phyloP scores from a whole-genome alignment of 306 rosid genomes.

The Lagenaria siceraria region DNA sequence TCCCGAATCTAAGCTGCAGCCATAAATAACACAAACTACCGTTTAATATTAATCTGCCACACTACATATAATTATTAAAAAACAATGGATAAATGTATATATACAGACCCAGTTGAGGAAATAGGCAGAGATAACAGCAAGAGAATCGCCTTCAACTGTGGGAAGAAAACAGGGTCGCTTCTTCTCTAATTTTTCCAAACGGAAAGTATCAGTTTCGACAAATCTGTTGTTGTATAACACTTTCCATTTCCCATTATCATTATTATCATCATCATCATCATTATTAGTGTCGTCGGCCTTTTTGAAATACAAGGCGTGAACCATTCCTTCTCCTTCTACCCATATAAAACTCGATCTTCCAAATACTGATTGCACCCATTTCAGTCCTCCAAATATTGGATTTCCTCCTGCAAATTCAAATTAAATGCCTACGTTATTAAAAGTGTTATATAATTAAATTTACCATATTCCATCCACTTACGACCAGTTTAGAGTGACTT shows the following conservation, averaged over 20 bases:
- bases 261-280: no score
- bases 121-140: constrained; percentile 35
- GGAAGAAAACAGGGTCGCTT: constrained; percentile 56
- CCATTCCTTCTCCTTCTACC: constrained; percentile 89
- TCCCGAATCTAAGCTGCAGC: constrained; percentile 42
- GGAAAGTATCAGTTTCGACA: constrained; percentile 48
- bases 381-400: constrained; percentile 62
- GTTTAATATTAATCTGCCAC: no score
- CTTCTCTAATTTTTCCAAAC: constrained; percentile 28
- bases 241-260: constrained; percentile 19
- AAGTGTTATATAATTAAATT: no score
- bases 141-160: constrained; percentile 35
- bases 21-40: no score
- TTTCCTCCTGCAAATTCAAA: constrained; percentile 37
- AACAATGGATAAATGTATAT: no score
- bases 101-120: constrained; percentile 21
- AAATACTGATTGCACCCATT: constrained; percentile 46
- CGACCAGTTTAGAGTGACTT: no score
- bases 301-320: constrained; percentile 46
- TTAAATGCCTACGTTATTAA: no score
- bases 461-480: no score
- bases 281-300: background rate
- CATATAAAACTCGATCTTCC: constrained; percentile 46
- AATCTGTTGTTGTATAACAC: constrained; percentile 44
- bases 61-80: no score